Evolutionary conservation across 2,329 filamentous ascomycete genomes (phyloP), one percentile per base, ranked within the genome.

Genomic region (Cladophialophora yegresii): DNA sequence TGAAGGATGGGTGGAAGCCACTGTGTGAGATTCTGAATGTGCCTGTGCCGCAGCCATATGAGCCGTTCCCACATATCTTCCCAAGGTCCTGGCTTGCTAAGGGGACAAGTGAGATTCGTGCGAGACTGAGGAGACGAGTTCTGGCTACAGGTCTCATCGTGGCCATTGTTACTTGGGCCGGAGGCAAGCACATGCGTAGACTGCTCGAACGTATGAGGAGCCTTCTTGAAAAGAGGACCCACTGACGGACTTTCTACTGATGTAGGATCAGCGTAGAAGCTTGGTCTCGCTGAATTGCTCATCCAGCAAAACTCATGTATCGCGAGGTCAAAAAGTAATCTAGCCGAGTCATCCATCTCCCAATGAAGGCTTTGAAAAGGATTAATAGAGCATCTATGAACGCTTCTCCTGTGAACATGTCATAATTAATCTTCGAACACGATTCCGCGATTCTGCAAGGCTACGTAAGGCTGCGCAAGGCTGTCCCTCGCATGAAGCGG

Each of bases 11-110:
- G 22, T 59, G 57, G 57, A 43, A 59, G 22, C 57, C 57, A 12
- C 45, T 59, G 22, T 59, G 57, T 36, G 45, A 53, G 57, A 59
- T 59, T 28, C 22, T 59, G 12, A 32, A 59, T 4, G 57, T 51
- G 8, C 47, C 45, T 7, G 47, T 51, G 8, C 47, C 45, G 4
- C 30, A 40, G 20, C 57, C 57, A 32, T 13, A 53, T 28, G 30
- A 51, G 16, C 57, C 57, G 8, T 59, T 59, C 30, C 57, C 57
- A 47, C 57, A 59, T 33, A 20, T 28, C 13, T 59, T 59, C 23
- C 57, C 57, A 13, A 23, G 57, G 10, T 59, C 57, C 16, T 51
- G 28, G 57, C 57, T 59, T 7, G 16, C 36, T 13, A n/a, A 50
- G 45, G 57, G 47, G 20, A 59, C 8, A 13, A 28, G 4, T 43